Conservation (phyloP, 1,284 basidiomycete genomes). For the Malassezia equina region DNA sequence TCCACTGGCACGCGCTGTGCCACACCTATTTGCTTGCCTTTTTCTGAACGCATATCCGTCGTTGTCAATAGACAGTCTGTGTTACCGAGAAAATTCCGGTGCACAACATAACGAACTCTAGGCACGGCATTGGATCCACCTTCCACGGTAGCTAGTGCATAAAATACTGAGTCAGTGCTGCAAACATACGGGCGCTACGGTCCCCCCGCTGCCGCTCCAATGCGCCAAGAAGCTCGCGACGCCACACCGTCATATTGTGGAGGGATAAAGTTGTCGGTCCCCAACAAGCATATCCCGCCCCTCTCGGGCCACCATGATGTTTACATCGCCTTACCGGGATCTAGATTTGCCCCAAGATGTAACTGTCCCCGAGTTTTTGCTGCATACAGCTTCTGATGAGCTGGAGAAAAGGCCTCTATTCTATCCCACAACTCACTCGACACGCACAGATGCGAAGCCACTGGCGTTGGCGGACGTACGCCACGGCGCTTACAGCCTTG, state of each 20-base stretch:
- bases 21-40: background rate
- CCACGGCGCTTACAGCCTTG: conserved; percentile 28
- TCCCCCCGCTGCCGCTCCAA: background rate
- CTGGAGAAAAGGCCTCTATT: conserved; percentile 21
- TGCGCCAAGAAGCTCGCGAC: background rate
- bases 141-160: conserved; percentile 1
- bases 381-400: conserved; percentile 23
- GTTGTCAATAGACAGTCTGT: conserved; percentile 5
- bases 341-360: conserved; percentile 24
- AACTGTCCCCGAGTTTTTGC: conserved; percentile 30
- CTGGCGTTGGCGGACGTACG: conserved; percentile 26
- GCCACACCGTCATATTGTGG: conserved; percentile 5
- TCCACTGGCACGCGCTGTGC: conserved; percentile 1
- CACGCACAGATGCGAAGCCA: conserved; percentile 22
- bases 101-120: conserved; percentile 13
- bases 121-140: background rate
- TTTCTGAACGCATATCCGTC: conserved; percentile 12
- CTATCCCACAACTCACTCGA: conserved; percentile 21
- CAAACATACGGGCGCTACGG: background rate
- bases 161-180: conserved; percentile 1
- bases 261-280: background rate
- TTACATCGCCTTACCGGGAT: conserved; percentile 24
- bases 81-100: conserved; percentile 14
- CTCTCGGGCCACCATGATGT: conserved; percentile 21
- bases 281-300: background rate